phyloP scores from a whole-genome alignment of 805 yeast genomes.

The Wickerhamiella kurtzmanii region DNA sequence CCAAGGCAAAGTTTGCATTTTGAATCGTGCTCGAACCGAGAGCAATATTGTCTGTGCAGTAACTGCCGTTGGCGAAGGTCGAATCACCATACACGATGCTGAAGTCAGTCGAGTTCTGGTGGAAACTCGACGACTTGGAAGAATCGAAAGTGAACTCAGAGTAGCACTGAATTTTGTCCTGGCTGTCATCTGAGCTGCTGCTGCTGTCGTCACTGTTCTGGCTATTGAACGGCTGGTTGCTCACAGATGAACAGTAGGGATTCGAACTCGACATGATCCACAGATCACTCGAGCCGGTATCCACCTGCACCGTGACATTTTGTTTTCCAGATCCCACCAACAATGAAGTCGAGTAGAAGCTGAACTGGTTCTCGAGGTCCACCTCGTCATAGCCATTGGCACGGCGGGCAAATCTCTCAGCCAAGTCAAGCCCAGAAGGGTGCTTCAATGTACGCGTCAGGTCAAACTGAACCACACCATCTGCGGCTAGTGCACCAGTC shows the following conservation, averaged over 20 bases:
- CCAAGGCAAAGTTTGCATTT: conserved; percentile 55
- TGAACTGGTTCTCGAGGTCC: conserved; percentile 16
- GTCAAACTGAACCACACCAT: background rate
- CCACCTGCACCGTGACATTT: conserved; percentile 41
- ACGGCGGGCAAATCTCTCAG: conserved; percentile 3
- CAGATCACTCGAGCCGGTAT: conserved; percentile 66
- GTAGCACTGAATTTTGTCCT: conserved; percentile 11
- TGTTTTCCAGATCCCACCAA: conserved; percentile 46
- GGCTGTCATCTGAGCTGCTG: too few species aligned
- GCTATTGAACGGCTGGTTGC: background rate
- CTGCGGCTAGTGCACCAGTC: background rate
- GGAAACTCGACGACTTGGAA: conserved; percentile 17
- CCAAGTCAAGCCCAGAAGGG: background rate
- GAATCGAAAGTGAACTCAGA: conserved; percentile 19
- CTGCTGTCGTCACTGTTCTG: background rate
- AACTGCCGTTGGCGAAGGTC: conserved; percentile 34
- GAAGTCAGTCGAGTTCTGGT: conserved; percentile 20
- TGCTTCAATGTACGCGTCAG: background rate
- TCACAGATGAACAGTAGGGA: conserved; percentile 28
- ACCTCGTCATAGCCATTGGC: conserved; percentile 15
- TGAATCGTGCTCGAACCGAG: conserved; percentile 36
- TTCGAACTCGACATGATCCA: conserved; percentile 45
- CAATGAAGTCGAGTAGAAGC: conserved; percentile 23
- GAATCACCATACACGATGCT: conserved; percentile 32
- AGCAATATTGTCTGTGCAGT: conserved; percentile 44